phyloP scores from a whole-genome alignment of 1,139 yeast species.

The Debaryomycetaceae sp. region DNA sequence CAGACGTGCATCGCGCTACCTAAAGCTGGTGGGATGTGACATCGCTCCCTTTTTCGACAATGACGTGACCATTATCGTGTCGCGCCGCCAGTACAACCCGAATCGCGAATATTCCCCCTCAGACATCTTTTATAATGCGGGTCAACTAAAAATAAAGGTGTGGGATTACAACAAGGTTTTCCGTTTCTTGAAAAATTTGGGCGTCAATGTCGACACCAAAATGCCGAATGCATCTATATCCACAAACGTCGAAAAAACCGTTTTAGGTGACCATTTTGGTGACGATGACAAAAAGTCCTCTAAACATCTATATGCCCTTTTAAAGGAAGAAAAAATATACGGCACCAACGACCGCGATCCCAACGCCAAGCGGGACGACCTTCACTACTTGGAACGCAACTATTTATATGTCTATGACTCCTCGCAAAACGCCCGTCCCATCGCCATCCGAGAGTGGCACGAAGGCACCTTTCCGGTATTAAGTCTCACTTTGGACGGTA shows the following conservation, averaged over 20 bases:
- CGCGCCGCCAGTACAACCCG: constrained; percentile 31
- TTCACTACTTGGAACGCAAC: constrained; percentile 58
- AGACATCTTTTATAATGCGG: constrained; percentile 61
- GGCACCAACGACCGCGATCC: constrained; percentile 91
- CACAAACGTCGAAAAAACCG: constrained; percentile 5
- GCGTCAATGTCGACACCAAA: constrained; percentile 20
- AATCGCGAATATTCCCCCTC: constrained; percentile 26
- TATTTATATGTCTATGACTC: constrained; percentile 77
- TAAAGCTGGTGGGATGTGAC: constrained; percentile 51
- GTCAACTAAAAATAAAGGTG: constrained; percentile 53
- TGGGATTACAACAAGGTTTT: constrained; percentile 85
- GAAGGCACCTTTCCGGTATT: constrained; percentile 33
- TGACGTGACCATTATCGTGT: constrained; percentile 71
- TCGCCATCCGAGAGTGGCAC: constrained; percentile 74
- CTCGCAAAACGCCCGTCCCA: constrained; percentile 69
- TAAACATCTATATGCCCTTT: constrained; percentile 46
- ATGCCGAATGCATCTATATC: constrained; percentile 4
- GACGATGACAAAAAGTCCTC: constrained; percentile 8
- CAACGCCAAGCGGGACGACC: constrained; percentile 71
- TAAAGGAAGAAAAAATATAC: constrained; percentile 73
- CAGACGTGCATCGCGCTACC: constrained; percentile 42
- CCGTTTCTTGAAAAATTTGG: constrained; percentile 66
- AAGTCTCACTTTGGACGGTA: constrained; percentile 46
- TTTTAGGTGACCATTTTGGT: constrained; percentile 8
- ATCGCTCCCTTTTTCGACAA: constrained; percentile 69